phyloP scores from a whole-genome alignment of 306 rosid species.

The Pyrus bretschneideri region DNA sequence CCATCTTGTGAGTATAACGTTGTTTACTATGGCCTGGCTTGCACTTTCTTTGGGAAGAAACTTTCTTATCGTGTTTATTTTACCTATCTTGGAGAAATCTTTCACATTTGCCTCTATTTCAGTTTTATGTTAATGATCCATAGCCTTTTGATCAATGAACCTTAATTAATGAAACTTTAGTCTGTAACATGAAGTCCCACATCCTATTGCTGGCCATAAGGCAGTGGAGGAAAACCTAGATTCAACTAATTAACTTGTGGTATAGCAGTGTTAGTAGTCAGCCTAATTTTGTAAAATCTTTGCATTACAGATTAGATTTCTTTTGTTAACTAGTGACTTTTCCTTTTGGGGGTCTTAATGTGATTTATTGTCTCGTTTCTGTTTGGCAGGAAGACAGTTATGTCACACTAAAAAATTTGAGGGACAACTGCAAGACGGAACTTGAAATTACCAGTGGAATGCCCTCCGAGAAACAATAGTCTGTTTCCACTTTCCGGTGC shows the following conservation, averaged over 20 bases:
- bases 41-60: neutral
- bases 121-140: neutral
- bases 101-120: neutral
- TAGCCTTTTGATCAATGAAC: neutral
- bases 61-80: neutral
- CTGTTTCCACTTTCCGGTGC: neutral
- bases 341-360: neutral
- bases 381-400: constrained; percentile 56
- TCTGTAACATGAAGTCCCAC: neutral
- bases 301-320: neutral
- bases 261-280: neutral
- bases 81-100: neutral
- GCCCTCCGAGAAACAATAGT: constrained; percentile 41
- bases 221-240: neutral
- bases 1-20: constrained; percentile 62
- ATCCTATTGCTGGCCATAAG: neutral
- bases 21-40: neutral
- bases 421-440: constrained; percentile 74
- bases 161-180: neutral
- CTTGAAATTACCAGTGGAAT: constrained; percentile 42
- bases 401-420: constrained; percentile 50
- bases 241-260: neutral
- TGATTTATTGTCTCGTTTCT: constrained; percentile 9
- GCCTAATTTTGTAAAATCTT: neutral
- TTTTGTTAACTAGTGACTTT: no score